Evolutionary conservation across 805 yeast species (phyloP), one percentile per base, ranked within the genome.

Genomic region (Suhomyces kilbournensis): DNA sequence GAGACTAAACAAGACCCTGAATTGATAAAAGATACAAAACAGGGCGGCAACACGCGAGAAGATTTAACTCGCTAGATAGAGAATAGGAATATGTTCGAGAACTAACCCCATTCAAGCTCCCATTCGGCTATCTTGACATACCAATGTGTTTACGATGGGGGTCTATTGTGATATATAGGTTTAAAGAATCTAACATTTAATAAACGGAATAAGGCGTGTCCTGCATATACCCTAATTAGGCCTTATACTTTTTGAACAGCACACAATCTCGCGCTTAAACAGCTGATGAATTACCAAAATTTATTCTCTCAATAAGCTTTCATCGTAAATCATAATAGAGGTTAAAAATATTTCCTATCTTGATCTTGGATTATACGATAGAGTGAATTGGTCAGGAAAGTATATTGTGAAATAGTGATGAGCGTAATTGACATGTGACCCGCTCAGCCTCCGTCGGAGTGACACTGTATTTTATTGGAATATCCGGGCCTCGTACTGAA

Each of bases 301-400:
- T 17, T 38, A 38, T 38, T 8, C 22, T 38, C 17, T 4, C 12
- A 38, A 38, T 17, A 19, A 17, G 14, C 22, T 38, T 19, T 20
- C 35, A 44, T 45, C 48, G 48, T 45, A 45, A n/a, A 45, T 30
- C 30, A 30, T 22, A 45, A 26, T 17, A 45, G 15, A 32, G 23
- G 30, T 45, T 32, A 30, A 30, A 45, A 45, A 45, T 45, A 45
- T 30, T 45, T n/a, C 28, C 48, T 32, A 45, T 45, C 32, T 23
- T 38, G 23, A 38, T 38, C 42, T 17, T 19, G 23, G 4, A 19
- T 38, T 38, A n/a, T 38, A 38, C 42, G 23, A 38, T 19, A 38
- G 19, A 38, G 42, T 19, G 42, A 38, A 38, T 38, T 19, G 42
- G 42, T 8, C 12, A 38, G 23, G 23, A 19, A 17, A 38, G 23